A percentile compares a stretch with the other conserved stretches of the same genome.
These are phyloP conservation scores for Trypanosoma brucei DNA, from an alignment of 208 protist species.

Conservation along the genomic window DNA sequence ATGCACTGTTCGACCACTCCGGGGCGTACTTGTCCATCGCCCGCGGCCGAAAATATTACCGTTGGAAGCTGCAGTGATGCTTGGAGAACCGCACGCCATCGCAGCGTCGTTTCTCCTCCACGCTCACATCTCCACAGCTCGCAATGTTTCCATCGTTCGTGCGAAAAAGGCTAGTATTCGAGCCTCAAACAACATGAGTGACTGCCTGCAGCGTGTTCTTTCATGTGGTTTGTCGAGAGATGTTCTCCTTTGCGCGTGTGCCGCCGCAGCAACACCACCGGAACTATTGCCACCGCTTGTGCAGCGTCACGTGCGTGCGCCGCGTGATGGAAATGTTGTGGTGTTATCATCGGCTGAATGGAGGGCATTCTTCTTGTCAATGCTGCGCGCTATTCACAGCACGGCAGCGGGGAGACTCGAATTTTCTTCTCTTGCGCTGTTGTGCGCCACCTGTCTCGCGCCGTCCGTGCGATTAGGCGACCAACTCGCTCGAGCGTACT, in stretches of 20 bases:
- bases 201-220: conserved; percentile 13
- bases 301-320: not conserved
- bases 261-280: conserved; percentile 23
- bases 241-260: conserved; percentile 34
- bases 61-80: conserved; percentile 8
- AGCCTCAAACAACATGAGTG: not conserved
- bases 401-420: not conserved
- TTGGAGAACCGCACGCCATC: conserved; percentile 13
- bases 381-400: conserved; percentile 7
- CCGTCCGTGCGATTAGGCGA: conserved; percentile 22
- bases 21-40: not conserved
- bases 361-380: conserved; percentile 13
- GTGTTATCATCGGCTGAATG: conserved; percentile 6
- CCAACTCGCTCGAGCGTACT: conserved; percentile 18
- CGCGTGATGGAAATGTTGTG: conserved; percentile 4
- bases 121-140: not conserved
- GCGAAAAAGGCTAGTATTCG: not conserved
- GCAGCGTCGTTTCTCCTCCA: conserved; percentile 14
- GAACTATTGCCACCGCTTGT: conserved; percentile 34
- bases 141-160: not conserved
- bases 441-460: conserved; percentile 35
- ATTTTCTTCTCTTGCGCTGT: conserved; percentile 18
- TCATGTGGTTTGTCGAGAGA: conserved; percentile 21
- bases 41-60: not conserved
- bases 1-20: not conserved